phyloP scores from a whole-genome alignment of 441 rosid species.

The Gossypium davidsonii region DNA sequence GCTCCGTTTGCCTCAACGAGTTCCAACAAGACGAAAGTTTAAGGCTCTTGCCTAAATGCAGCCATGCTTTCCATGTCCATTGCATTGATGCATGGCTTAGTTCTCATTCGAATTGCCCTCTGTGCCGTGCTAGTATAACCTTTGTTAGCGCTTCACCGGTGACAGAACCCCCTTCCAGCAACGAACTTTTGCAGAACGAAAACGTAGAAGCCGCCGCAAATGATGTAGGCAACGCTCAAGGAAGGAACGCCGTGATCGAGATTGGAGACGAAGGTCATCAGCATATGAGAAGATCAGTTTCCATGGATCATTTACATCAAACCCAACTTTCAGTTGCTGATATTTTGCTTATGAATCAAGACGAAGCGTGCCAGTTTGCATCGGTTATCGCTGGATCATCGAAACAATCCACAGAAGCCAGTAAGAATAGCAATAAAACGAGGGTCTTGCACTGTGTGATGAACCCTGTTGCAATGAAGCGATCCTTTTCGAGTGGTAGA shows the following conservation, averaged over 20 bases:
- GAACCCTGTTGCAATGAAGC: conserved; percentile 32
- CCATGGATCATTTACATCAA: conserved; percentile 53
- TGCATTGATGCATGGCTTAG: conserved; percentile 89
- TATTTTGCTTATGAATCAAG: conserved; percentile 25
- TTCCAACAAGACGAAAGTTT: conserved; percentile 66
- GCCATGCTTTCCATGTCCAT: conserved; percentile 70
- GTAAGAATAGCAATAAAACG: conserved; percentile 16
- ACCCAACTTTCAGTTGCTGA: conserved; percentile 29
- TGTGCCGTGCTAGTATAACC: conserved; percentile 65
- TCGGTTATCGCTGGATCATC: conserved; percentile 20
- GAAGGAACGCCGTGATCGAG: conserved; percentile 31
- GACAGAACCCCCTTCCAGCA: conserved; percentile 16
- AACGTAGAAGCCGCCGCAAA: conserved; percentile 18
- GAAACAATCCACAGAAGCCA: conserved; percentile 14
- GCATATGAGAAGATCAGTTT: conserved; percentile 42
- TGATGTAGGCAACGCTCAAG: conserved; percentile 33
- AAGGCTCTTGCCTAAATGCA: conserved; percentile 79
- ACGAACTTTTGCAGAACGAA: conserved; percentile 18
- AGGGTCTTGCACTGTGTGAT: conserved; percentile 19
- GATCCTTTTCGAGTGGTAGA: conserved; percentile 63
- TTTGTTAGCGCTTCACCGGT: conserved; percentile 16
- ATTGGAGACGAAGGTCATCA: conserved; percentile 24
- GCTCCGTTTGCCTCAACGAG: conserved; percentile 83
- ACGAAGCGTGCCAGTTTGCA: conserved; percentile 13
- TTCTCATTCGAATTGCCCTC: conserved; percentile 79